Conservation (phyloP, 371 early-diverging fungal species). For the Basidiobolus meristosporus region DNA sequence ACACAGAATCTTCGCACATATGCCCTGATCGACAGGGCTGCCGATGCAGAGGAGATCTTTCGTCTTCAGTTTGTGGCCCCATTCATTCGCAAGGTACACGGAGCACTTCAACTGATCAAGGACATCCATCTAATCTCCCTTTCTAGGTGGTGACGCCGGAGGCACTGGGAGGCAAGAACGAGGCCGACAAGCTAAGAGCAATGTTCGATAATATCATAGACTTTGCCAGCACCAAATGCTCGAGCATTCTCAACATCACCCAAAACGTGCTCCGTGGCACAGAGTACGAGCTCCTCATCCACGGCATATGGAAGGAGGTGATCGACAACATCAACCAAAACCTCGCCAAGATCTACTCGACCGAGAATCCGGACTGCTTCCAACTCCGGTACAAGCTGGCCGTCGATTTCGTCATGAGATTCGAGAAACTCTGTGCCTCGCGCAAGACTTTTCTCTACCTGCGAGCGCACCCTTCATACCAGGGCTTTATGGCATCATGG, state of each 20-base stretch:
- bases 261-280: slow-evolving; percentile 38
- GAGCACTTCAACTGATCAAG: no score
- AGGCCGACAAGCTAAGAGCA: no score
- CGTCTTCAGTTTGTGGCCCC: no score
- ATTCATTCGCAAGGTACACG: no score
- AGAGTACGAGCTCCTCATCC: slow-evolving; percentile 42
- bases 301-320: slow-evolving; percentile 38
- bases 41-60: no score
- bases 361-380: slow-evolving; percentile 54
- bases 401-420: slow-evolving; percentile 28
- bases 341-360: slow-evolving; percentile 30
- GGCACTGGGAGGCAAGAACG: no score
- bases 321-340: slow-evolving; percentile 23
- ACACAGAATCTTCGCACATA: no score
- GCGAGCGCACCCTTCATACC: slow-evolving; percentile 31
- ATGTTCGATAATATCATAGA: slow-evolving; percentile 33
- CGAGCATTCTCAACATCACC: slow-evolving; percentile 33
- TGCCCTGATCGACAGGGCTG: no score
- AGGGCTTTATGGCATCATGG: slow-evolving; percentile 56
- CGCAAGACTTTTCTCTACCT: slow-evolving; percentile 25
- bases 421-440: slow-evolving; percentile 28
- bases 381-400: slow-evolving; percentile 50
- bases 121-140: no score
- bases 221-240: slow-evolving; percentile 26
- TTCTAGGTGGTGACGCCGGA: no score